These are phyloP conservation scores for Kockovaella imperatae DNA, from an alignment of 768 basidiomycete genomes.

Conservation along the genomic window DNA sequence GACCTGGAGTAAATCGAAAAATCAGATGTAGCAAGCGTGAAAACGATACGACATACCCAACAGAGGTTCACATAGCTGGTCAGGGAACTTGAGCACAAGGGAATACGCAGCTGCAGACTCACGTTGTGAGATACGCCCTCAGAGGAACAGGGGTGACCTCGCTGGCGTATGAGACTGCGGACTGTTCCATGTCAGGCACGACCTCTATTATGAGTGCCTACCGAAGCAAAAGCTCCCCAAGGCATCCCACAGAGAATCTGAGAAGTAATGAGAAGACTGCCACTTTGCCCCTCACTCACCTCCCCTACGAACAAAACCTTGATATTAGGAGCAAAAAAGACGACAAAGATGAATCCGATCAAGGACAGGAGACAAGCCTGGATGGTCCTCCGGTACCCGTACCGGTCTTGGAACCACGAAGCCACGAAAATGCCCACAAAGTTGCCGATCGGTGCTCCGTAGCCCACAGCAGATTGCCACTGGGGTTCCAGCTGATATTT, in stretches of 20 bases:
- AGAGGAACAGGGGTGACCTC: neutral
- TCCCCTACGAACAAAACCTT: constrained; percentile 7
- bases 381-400: constrained; percentile 16
- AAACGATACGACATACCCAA: constrained; percentile 11
- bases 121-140: neutral
- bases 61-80: neutral
- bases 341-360: constrained; percentile 18
- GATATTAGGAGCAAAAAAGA: constrained; percentile 11
- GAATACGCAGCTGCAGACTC: neutral
- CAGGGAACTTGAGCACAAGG: neutral
- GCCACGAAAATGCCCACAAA: constrained; percentile 8
- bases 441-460: constrained; percentile 7
- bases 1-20: too few species aligned
- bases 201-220: too few species aligned
- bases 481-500: constrained; percentile 8
- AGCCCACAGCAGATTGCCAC: constrained; percentile 8
- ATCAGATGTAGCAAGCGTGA: constrained; percentile 22
- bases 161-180: too few species aligned
- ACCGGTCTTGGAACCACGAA: constrained; percentile 6
- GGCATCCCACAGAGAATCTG: neutral
- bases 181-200: too few species aligned
- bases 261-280: neutral
- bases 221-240: neutral
- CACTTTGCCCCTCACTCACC: too few species aligned
- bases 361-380: constrained; percentile 13